Evolutionary conservation across 2,329 filamentous ascomycete genomes (phyloP).

Genomic region (Lachnellula arida): DNA sequence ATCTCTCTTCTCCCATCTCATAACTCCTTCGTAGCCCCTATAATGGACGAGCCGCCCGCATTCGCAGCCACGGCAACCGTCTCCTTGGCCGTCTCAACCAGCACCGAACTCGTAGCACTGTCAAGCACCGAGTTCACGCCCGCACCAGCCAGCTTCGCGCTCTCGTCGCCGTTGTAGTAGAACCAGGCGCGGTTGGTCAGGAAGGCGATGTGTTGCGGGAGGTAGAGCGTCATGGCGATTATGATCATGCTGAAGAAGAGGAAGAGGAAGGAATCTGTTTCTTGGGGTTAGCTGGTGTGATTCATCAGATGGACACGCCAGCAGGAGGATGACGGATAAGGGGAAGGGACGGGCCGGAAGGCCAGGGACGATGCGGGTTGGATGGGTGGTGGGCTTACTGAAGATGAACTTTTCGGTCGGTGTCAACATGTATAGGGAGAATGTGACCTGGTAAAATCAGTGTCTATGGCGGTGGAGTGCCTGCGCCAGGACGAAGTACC

Average conservation of each 20-base stretch:
- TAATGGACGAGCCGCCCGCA: conserved; percentile 10
- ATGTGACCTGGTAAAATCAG: conserved; percentile 96
- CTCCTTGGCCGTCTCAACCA: conserved; percentile 24
- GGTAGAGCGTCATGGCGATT: conserved; percentile 85
- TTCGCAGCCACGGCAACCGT: conserved; percentile 16
- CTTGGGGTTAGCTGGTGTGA: conserved; percentile 1
- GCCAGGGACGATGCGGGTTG: not conserved
- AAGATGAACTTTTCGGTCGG: conserved; percentile 95
- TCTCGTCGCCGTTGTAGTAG: conserved; percentile 83
- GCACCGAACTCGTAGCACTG: conserved; percentile 16
- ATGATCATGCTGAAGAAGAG: conserved; percentile 80
- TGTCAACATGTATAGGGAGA: conserved; percentile 95
- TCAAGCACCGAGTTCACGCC: conserved; percentile 21
- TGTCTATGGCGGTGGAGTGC: not conserved
- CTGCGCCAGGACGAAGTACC: conserved; percentile 21
- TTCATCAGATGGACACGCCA: not conserved
- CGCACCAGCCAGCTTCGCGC: conserved; percentile 28
- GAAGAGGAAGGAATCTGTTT: conserved; percentile 81
- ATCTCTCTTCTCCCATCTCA: conserved; percentile 6
- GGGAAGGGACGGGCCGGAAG: not conserved
- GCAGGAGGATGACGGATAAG: not conserved
- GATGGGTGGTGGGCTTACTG: conserved; percentile 55
- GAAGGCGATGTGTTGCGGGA: conserved; percentile 82
- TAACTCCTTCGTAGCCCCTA: conserved; percentile 24
- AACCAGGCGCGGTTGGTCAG: conserved; percentile 86